These are phyloP conservation scores for Lactarius deliciosus DNA, from an alignment of 768 basidiomycete species.

Conservation along the genomic window DNA sequence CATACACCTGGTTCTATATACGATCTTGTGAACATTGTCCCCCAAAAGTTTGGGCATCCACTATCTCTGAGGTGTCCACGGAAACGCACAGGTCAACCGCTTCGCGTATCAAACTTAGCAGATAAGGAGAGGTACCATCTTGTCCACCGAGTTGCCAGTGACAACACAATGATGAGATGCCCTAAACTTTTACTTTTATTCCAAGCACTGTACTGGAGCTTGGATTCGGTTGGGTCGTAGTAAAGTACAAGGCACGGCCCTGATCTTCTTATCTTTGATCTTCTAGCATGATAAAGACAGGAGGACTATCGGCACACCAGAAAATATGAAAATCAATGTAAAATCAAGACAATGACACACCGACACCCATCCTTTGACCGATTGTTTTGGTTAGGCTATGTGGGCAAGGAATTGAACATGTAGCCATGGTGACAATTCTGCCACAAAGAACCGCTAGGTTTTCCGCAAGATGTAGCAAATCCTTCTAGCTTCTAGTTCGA, in stretches of 20 bases:
- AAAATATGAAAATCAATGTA: neutral
- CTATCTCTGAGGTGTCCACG: neutral
- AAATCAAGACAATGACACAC: neutral
- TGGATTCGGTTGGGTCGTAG: neutral
- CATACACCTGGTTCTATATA: neutral
- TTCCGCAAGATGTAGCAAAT: neutral
- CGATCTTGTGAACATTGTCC: neutral
- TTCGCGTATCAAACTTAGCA: neutral
- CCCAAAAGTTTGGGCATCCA: neutral
- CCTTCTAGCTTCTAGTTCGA: no score
- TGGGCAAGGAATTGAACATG: neutral
- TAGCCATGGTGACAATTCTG: neutral
- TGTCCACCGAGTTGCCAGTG: neutral
- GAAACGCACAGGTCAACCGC: neutral
- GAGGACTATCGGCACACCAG: neutral
- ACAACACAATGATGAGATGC: neutral
- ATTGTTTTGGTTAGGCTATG: no score
- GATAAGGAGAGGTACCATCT: neutral
- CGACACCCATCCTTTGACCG: neutral
- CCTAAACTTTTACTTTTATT: neutral
- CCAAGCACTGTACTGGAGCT: neutral
- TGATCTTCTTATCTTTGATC: neutral
- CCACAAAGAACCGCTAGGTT: neutral
- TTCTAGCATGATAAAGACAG: neutral
- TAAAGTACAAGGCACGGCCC: neutral